A percentile compares a stretch with the other conserved stretches of the same genome.
These are phyloP conservation scores for Antitrichia curtipendula DNA, from an alignment of 225 moss, liverwort and hornwort species.

Conservation along the genomic window DNA sequence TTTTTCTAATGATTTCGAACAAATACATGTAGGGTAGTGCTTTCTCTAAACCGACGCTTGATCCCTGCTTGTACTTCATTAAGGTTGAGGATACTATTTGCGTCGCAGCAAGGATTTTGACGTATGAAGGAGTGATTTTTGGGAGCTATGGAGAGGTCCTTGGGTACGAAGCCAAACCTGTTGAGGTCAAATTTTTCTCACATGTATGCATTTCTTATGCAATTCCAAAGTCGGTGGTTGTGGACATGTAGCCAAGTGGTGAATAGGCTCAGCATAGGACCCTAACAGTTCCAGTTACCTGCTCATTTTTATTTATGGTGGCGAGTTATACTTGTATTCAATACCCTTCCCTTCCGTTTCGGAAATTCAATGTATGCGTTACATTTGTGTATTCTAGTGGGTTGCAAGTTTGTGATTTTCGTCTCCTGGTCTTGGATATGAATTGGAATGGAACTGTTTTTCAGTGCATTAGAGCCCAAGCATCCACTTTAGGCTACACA, in stretches of 20 bases:
- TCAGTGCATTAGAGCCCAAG: neutral
- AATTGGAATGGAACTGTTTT: neutral
- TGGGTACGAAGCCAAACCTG: neutral
- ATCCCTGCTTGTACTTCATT: neutral
- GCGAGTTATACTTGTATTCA: neutral
- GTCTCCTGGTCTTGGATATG: neutral
- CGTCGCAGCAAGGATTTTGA: neutral
- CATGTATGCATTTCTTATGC: neutral
- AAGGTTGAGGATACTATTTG: neutral
- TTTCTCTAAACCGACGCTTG: neutral
- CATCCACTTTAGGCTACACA: neutral
- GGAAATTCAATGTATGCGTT: neutral
- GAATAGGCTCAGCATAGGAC: neutral
- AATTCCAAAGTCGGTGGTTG: neutral
- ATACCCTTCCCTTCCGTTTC: neutral
- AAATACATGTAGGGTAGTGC: too few relatives aligned
- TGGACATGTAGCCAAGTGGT: neutral
- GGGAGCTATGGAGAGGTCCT: neutral
- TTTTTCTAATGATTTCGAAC: neutral
- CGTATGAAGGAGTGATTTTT: neutral
- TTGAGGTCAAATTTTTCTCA: neutral
- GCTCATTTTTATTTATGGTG: neutral
- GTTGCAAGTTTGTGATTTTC: neutral
- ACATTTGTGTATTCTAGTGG: neutral
- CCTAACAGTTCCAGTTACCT: neutral